phyloP scores from a whole-genome alignment of 2,329 filamentous ascomycete species.

The Fusarium continuum region DNA sequence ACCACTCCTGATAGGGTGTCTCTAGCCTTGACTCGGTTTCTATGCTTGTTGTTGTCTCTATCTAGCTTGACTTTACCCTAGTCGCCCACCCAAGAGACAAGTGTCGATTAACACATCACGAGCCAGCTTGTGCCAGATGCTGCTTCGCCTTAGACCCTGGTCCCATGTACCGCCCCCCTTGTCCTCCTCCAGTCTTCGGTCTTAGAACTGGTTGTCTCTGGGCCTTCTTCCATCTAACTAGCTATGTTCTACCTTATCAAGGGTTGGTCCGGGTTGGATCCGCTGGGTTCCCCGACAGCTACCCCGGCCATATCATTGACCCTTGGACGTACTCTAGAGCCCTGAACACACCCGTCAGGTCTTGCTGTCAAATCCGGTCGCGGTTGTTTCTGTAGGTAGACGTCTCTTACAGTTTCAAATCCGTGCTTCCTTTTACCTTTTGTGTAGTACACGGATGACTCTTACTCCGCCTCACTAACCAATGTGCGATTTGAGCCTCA shows the following conservation, averaged over 20 bases:
- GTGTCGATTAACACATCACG: conserved; percentile 37
- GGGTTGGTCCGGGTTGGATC: conserved; percentile 23
- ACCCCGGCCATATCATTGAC: conserved; percentile 26
- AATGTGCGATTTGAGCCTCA: conserved; percentile 46
- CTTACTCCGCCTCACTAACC: conserved; percentile 41
- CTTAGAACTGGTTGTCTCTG: conserved; percentile 13
- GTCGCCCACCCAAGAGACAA: conserved; percentile 22
- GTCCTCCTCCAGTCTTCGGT: conserved; percentile 18
- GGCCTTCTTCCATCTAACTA: conserved; percentile 20
- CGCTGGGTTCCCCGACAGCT: conserved; percentile 26
- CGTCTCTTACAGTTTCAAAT: conserved; percentile 35
- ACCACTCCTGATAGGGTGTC: conserved; percentile 12
- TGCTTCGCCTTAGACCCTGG: conserved; percentile 36
- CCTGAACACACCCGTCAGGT: conserved; percentile 37
- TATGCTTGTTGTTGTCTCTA: conserved; percentile 12
- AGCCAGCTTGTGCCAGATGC: conserved; percentile 35
- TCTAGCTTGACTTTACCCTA: conserved; percentile 17
- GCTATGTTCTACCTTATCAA: conserved; percentile 23
- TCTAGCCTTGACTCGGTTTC: conserved; percentile 27
- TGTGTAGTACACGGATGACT: conserved; percentile 36
- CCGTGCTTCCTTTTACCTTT: conserved; percentile 26
- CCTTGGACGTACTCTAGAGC: conserved; percentile 40
- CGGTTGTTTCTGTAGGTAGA: conserved; percentile 5
- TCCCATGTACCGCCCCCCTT: conserved; percentile 16
- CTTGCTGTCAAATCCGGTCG: conserved; percentile 14